Base-by-base conservation (phyloP, 129 eudicot genomes). In the Kitagawia praeruptora region DNA sequence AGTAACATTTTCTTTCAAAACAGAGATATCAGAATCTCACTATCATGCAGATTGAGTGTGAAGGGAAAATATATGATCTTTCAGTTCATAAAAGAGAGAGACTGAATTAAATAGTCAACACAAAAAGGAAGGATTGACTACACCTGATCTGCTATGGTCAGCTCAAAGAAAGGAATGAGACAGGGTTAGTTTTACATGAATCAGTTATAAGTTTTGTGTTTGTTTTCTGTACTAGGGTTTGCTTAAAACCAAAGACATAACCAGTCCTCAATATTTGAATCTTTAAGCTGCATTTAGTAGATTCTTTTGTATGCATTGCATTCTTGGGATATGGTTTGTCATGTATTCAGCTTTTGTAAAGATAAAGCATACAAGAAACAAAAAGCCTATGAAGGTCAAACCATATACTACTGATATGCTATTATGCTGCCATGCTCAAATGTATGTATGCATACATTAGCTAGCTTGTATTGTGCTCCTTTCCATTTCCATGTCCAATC, bases 101-200 rank as follows among this genome's bases (percentile, higher is more conserved):
- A 23, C 66, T 58, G 8, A 27, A 34, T 34, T 34, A 34, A 19
- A 54, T 23, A 61, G 69, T 61, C 69, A n/a, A 61, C 69, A n/a
- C 37, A 61, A 61, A 25, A 61, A 61, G 69, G 69, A 61, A 61
- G 69, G 69, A 61, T 61, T 61, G 69, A 61, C 69, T 61, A 25
- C 69, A 61, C 69, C 69, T n/a, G 5, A 61, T 61, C 69, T 61
- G 69, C 34, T 8, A 3, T 28, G 10, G 34, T n/a, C 34, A 61
- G 69, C 13, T 25, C 6, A 25, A 9, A 61, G 69, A 61, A n/a
- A 61, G 69, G 34, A 61, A 61, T 25, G 69, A 61, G 34, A n/a
- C 12, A 25, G 14, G 69, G 34, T 61, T 13, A n/a, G 69, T 61
- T 61, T 61, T 61, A 61, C 69, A 61, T 25, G 34, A 61, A 25